Evolutionary conservation across 148 eudicot species (phyloP).

Genomic region (Silene conica): DNA sequence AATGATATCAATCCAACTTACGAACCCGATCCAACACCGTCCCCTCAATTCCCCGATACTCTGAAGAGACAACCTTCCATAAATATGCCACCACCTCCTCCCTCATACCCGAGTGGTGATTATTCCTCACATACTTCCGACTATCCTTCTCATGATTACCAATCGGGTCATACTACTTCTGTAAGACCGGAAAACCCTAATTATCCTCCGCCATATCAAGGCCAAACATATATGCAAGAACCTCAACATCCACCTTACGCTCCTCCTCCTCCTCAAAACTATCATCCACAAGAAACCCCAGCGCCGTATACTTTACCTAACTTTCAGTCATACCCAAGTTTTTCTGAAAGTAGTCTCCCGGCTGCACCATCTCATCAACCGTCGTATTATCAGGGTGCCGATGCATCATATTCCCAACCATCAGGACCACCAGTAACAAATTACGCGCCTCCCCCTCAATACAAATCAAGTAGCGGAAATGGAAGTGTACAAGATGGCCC

Average conservation of each 20-base stretch:
- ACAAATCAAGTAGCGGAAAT: slow-evolving; percentile 40
- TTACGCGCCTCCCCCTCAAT: slow-evolving; percentile 47
- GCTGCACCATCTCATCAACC: slow-evolving; percentile 62
- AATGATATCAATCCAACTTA: slow-evolving; percentile 30
- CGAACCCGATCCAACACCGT: slow-evolving; percentile 41
- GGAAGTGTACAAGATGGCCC: slow-evolving; percentile 45
- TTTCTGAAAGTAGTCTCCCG: slow-evolving; percentile 69
- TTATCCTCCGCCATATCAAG: slow-evolving; percentile 53
- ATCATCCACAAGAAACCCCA: slow-evolving; percentile 54
- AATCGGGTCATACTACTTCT: slow-evolving; percentile 33
- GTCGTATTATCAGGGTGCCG: slow-evolving; percentile 60
- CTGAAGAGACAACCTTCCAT: slow-evolving; percentile 33
- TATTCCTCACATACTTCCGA: slow-evolving; percentile 29
- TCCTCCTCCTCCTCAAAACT: slow-evolving; percentile 40
- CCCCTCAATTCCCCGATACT: slow-evolving; percentile 38
- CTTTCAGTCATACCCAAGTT: slow-evolving; percentile 86
- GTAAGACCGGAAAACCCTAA: slow-evolving; percentile 40
- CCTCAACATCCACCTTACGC: slow-evolving; percentile 40
- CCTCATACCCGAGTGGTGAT: slow-evolving; percentile 33
- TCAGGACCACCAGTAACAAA: slow-evolving; percentile 34
- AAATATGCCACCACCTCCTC: slow-evolving; percentile 39
- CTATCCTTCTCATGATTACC: slow-evolving; percentile 50
- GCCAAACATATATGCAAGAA: slow-evolving; percentile 52
- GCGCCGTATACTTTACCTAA: slow-evolving; percentile 53
- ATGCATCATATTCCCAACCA: slow-evolving; percentile 46